phyloP scores from a whole-genome alignment of 129 eudicot species.

The Lonicera japonica region DNA sequence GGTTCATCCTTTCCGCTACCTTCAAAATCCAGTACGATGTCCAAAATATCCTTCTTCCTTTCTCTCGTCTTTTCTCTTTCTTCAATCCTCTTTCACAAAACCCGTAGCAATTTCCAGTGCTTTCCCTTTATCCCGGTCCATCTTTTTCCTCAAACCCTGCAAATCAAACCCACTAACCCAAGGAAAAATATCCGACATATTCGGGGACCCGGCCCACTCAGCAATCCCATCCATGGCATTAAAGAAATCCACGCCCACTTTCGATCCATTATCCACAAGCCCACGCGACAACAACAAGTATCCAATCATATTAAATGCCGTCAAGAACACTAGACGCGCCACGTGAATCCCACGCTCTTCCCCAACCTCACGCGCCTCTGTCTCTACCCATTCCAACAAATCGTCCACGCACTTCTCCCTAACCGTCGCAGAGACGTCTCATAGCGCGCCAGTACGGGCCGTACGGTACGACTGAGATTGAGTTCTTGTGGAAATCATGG shows the following conservation, averaged over 20 bases:
- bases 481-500: background rate
- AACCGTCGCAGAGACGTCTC: background rate
- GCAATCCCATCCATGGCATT: background rate
- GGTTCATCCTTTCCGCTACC: background rate
- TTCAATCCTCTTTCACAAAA: background rate
- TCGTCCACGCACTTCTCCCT: slow-evolving; percentile 4
- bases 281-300: slow-evolving; percentile 1
- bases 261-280: background rate
- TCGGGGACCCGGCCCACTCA: slow-evolving; percentile 3
- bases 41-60: background rate
- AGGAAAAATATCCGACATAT: slow-evolving; percentile 1
- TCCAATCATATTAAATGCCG: background rate
- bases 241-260: background rate
- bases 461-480: background rate
- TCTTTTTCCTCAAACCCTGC: slow-evolving; percentile 3
- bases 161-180: slow-evolving; percentile 8
- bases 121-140: slow-evolving; percentile 5
- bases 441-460: slow-evolving; percentile 1
- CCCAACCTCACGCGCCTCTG: background rate
- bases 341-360: background rate
- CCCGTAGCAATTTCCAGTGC: background rate
- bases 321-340: background rate
- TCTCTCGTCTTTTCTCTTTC: background rate
- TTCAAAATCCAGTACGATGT: background rate
- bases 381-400: background rate